These are phyloP conservation scores for Anethum foeniculum DNA, from an alignment of 140 eudicot genomes.

Conservation along the genomic window DNA sequence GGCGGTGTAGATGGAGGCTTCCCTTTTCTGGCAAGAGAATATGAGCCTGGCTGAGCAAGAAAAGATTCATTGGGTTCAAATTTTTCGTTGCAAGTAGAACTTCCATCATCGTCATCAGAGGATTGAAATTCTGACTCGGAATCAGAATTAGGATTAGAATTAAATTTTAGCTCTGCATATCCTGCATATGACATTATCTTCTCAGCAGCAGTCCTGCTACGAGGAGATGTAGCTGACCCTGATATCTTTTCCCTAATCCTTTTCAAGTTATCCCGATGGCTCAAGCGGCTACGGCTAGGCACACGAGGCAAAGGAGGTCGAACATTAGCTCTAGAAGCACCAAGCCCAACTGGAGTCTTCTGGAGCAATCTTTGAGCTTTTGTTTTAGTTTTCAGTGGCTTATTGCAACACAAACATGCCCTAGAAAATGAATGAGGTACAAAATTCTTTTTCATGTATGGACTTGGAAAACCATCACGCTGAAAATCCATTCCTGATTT, in stretches of 20 bases:
- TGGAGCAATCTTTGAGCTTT: conserved; percentile 40
- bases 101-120: conserved; percentile 64
- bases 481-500: conserved; percentile 35
- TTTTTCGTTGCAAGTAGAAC: conserved; percentile 12
- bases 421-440: conserved; percentile 33
- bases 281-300: conserved; percentile 46
- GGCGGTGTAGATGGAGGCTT: conserved; percentile 11
- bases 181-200: conserved; percentile 37
- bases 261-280: conserved; percentile 48
- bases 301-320: conserved; percentile 78
- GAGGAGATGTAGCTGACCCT: conserved; percentile 24
- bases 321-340: conserved; percentile 45
- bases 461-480: conserved; percentile 21
- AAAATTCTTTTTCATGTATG: conserved; percentile 25
- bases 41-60: conserved; percentile 13
- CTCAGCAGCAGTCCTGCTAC: conserved; percentile 17
- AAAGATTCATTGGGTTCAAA: conserved; percentile 12
- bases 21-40: conserved; percentile 6
- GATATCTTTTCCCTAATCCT: conserved; percentile 49
- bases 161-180: conserved; percentile 47
- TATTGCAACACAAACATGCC: conserved; percentile 62
- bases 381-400: conserved; percentile 44
- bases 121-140: conserved; percentile 55
- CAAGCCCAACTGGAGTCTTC: conserved; percentile 28
- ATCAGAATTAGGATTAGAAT: conserved; percentile 64